Percentiles rank a stretch among this genome's conserved stretches.
Evolutionary conservation across 2,329 filamentous ascomycete species (phyloP).

Genomic region (Aureobasidium sp.): DNA sequence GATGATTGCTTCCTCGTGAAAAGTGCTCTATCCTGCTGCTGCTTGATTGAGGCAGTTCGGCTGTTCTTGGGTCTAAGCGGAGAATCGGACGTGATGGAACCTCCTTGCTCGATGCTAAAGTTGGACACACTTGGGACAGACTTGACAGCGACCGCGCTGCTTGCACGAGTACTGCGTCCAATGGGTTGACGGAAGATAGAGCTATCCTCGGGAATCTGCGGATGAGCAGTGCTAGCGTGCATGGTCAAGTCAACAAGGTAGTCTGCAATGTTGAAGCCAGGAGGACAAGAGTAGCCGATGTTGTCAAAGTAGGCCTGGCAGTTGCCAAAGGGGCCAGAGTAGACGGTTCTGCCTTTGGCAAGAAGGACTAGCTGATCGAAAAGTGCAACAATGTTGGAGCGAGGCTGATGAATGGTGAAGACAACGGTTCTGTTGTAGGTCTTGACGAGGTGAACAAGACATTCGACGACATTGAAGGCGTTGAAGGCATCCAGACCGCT

Average conservation of each 20-base stretch:
- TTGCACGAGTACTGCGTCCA: conserved; percentile 65
- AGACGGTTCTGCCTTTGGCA: conserved; percentile 82
- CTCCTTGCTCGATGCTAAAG: conserved; percentile 51
- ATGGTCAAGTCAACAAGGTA: conserved; percentile 96
- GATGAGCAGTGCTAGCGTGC: conserved; percentile 66
- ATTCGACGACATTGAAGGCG: conserved; percentile 96
- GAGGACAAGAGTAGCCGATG: conserved; percentile 86
- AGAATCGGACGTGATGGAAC: conserved; percentile 52
- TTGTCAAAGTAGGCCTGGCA: conserved; percentile 91
- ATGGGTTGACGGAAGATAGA: conserved; percentile 48
- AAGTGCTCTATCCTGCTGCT: conserved; percentile 82
- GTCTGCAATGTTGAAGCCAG: conserved; percentile 97
- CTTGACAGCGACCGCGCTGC: conserved; percentile 82
- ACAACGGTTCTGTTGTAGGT: conserved; percentile 95
- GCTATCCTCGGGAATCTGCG: conserved; percentile 50
- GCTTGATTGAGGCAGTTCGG: conserved; percentile 71
- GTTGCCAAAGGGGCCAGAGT: conserved; percentile 80
- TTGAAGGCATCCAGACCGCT: conserved; percentile 95
- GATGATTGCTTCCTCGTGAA: conserved; percentile 71
- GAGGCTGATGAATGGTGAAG: conserved; percentile 96
- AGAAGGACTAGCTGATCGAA: conserved; percentile 92
- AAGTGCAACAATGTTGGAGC: conserved; percentile 95
- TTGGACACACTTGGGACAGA: conserved; percentile 81
- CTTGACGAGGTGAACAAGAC: conserved; percentile 87
- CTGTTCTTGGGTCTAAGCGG: conserved; percentile 59